Conservation (phyloP, 2,329 filamentous ascomycete species). For the Colletotrichum siamense region DNA sequence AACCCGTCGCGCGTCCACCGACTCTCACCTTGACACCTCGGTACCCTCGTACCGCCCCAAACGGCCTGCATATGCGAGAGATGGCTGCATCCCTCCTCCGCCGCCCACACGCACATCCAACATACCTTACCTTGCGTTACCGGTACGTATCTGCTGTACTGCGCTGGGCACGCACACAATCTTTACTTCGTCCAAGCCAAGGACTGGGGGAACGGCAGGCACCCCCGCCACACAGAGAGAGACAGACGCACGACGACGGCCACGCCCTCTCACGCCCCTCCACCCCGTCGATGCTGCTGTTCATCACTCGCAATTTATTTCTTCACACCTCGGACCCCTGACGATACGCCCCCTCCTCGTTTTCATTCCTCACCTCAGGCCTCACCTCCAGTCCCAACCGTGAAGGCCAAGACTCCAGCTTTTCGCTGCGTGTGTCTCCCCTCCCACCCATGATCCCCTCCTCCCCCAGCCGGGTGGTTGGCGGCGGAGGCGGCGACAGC, state of each 20-base stretch:
- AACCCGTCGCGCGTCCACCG: not conserved
- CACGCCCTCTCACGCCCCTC: slow-evolving; percentile 1
- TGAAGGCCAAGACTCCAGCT: slow-evolving; percentile 7
- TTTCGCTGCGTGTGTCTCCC: not conserved
- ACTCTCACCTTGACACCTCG: not conserved
- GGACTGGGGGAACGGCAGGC: slow-evolving; percentile 16
- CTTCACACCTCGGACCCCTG: not conserved
- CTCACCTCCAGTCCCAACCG: not conserved
- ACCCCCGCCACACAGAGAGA: slow-evolving; percentile 11
- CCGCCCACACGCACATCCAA: slow-evolving; percentile 5
- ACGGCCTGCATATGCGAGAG: slow-evolving; percentile 23
- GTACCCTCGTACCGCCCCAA: slow-evolving; percentile 16
- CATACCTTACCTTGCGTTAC: not conserved
- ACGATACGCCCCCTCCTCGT: slow-evolving; percentile 3
- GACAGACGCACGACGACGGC: slow-evolving; percentile 5
- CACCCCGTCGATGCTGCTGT: not conserved
- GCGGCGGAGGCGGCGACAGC: not conserved
- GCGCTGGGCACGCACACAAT: slow-evolving; percentile 7
- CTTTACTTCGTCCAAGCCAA: slow-evolving; percentile 21
- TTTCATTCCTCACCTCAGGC: not conserved
- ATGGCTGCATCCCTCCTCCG: slow-evolving; percentile 16
- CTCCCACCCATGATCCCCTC: slow-evolving; percentile 8
- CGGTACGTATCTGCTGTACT: slow-evolving; percentile 2
- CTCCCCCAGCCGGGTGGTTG: slow-evolving; percentile 1
- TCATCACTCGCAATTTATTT: not conserved